Percentiles rank a stretch among this genome's conserved stretches.
Conservation (phyloP, 345 rosid species). For the Raphanus raphanistrum region DNA sequence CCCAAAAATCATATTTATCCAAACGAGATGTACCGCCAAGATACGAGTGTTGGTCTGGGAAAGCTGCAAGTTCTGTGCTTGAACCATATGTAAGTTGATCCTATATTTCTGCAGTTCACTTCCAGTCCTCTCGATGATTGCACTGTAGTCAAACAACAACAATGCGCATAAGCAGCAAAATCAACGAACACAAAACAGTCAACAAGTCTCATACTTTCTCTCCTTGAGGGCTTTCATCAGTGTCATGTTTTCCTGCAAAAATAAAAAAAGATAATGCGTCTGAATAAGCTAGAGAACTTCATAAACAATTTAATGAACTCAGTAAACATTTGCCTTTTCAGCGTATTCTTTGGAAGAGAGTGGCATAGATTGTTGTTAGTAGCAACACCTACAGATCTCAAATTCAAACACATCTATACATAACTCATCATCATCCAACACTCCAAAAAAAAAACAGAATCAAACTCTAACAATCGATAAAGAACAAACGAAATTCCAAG, state of each 20-base stretch:
- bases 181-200: background rate
- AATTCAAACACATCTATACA: background rate
- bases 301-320: too few relatives aligned
- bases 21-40: constrained; percentile 52
- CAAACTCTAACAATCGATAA: background rate
- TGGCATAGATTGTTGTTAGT: constrained; percentile 9
- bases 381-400: too few relatives aligned
- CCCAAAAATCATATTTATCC: background rate
- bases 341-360: constrained; percentile 38
- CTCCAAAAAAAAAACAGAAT: background rate
- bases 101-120: constrained; percentile 56
- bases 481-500: background rate
- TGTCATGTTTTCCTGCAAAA: constrained; percentile 57
- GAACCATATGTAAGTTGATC: constrained; percentile 54
- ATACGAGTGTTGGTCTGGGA: constrained; percentile 62
- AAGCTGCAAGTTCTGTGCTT: constrained; percentile 64
- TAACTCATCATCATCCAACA: background rate
- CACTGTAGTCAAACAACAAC: constrained; percentile 40
- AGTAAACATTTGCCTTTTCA: constrained; percentile 38
- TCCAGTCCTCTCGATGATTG: constrained; percentile 51
- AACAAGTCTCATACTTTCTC: constrained; percentile 48
- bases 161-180: constrained; percentile 1
- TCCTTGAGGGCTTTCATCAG: constrained; percentile 51
- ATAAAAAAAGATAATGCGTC: constrained; percentile 11
- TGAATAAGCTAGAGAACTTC: background rate